Conservation (phyloP, 1,284 basidiomycete genomes). For the Marasmius tenuissimus region DNA sequence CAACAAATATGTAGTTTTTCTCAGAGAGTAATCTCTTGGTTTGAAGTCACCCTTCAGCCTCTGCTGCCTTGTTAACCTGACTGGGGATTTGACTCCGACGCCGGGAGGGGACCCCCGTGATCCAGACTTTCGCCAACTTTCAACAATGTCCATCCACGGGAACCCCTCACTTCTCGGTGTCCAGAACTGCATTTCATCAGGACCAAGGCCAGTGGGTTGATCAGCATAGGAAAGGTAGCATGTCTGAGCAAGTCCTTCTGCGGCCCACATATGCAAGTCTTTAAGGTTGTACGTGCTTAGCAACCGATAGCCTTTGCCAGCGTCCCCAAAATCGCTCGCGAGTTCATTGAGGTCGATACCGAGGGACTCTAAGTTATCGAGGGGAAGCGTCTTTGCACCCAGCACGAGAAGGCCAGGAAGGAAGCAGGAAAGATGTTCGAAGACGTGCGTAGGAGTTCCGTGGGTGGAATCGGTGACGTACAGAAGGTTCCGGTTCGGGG, state of each 20-base stretch:
- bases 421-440: slow-evolving; percentile 24
- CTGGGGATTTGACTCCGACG: slow-evolving; percentile 23
- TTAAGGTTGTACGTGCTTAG: slow-evolving; percentile 21
- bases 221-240: slow-evolving; percentile 70
- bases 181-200: slow-evolving; percentile 51
- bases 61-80: slow-evolving; percentile 23
- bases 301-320: slow-evolving; percentile 33
- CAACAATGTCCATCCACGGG: slow-evolving; percentile 42
- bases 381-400: slow-evolving; percentile 60
- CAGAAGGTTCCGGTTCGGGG: slow-evolving; percentile 62
- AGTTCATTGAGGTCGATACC: slow-evolving; percentile 43
- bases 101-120: slow-evolving; percentile 51
- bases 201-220: slow-evolving; percentile 57
- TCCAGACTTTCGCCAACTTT: slow-evolving; percentile 10
- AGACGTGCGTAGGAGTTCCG: slow-evolving; percentile 45
- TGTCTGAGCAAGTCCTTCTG: slow-evolving; percentile 65
- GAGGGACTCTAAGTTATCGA: slow-evolving; percentile 45
- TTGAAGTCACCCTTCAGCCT: slow-evolving; percentile 17
- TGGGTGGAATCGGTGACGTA: slow-evolving; percentile 63
- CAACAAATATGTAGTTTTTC: slow-evolving; percentile 48
- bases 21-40: slow-evolving; percentile 49
- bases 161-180: slow-evolving; percentile 48
- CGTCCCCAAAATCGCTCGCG: slow-evolving; percentile 34
- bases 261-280: slow-evolving; percentile 60
- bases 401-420: slow-evolving; percentile 54